Conservation (phyloP, 495 filamentous ascomycete genomes). For the Parathielavia hyrcaniae region DNA sequence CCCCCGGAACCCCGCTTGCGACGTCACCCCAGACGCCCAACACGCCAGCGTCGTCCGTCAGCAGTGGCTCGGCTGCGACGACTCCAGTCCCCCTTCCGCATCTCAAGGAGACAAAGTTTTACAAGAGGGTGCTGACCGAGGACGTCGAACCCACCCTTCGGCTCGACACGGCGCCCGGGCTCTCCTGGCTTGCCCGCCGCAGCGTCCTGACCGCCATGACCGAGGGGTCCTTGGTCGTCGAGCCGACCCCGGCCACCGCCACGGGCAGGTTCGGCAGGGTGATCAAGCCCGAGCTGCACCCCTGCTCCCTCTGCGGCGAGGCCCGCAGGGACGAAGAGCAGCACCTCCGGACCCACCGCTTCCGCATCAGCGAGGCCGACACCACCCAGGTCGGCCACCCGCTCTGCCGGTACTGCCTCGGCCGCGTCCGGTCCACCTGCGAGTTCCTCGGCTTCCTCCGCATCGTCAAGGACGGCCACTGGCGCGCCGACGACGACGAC, state of each 20-base stretch:
- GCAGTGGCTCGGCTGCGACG: conserved; percentile 33
- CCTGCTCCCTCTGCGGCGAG: conserved; percentile 89
- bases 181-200: conserved; percentile 87
- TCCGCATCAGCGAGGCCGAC: conserved; percentile 78
- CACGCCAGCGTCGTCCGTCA: conserved; percentile 45
- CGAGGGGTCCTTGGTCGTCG: conserved; percentile 82
- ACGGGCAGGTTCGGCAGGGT: conserved; percentile 41
- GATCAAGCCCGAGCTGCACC: conserved; percentile 54
- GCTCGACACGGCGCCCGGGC: conserved; percentile 79
- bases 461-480: conserved; percentile 82
- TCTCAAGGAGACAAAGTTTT: conserved; percentile 87
- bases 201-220: conserved; percentile 74
- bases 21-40: conserved; percentile 48
- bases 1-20: conserved; percentile 31
- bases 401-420: conserved; percentile 82
- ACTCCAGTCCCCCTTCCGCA: conserved; percentile 30
- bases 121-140: conserved; percentile 78
- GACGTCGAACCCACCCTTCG: conserved; percentile 92
- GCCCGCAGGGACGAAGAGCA: conserved; percentile 58
- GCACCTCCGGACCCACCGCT: conserved; percentile 75
- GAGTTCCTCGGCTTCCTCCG: conserved; percentile 88
- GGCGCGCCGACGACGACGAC: conserved; percentile 69
- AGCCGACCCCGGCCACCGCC: conserved; percentile 62
- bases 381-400: conserved; percentile 76
- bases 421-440: conserved; percentile 76